Evolutionary conservation across 345 rosid genomes (phyloP).

Genomic region (Euclidium syriacum): DNA sequence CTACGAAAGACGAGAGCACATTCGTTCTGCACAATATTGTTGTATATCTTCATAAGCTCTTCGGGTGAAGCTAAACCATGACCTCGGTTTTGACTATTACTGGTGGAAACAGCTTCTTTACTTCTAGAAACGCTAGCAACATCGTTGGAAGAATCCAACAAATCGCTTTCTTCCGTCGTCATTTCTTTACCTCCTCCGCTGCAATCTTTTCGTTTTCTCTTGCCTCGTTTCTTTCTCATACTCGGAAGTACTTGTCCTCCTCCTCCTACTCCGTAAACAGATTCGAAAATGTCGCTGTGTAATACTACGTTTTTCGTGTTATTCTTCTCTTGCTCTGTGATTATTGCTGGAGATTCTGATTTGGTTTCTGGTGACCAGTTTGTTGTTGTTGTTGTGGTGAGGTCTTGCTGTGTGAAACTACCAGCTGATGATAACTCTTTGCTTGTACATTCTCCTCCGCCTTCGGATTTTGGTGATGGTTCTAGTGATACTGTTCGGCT

Average conservation of each 20-base stretch:
- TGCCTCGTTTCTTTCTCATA: slow-evolving; percentile 69
- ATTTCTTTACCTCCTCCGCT: slow-evolving; percentile 31
- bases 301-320: background rate
- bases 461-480: slow-evolving; percentile 47
- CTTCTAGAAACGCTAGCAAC: slow-evolving; percentile 34
- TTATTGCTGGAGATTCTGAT: slow-evolving; percentile 29
- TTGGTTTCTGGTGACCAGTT: slow-evolving; percentile 55
- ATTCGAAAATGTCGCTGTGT: slow-evolving; percentile 32
- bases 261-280: slow-evolving; percentile 26
- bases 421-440: slow-evolving; percentile 72
- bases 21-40: slow-evolving; percentile 43
- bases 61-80: slow-evolving; percentile 18
- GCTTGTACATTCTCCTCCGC: slow-evolving; percentile 47
- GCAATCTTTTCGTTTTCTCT: slow-evolving; percentile 74
- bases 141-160: slow-evolving; percentile 38
- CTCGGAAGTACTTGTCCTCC: slow-evolving; percentile 36
- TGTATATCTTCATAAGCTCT: slow-evolving; percentile 47
- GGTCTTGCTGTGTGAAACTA: slow-evolving; percentile 68
- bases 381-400: slow-evolving; percentile 28
- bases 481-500: slow-evolving; percentile 58
- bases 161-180: slow-evolving; percentile 64
- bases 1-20: slow-evolving; percentile 56
- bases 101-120: slow-evolving; percentile 42
- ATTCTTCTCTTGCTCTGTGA: slow-evolving; percentile 32
- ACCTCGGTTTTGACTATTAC: slow-evolving; percentile 23